phyloP scores from a whole-genome alignment of 176 grass and related monocot species.

The Zoysia japonica region DNA sequence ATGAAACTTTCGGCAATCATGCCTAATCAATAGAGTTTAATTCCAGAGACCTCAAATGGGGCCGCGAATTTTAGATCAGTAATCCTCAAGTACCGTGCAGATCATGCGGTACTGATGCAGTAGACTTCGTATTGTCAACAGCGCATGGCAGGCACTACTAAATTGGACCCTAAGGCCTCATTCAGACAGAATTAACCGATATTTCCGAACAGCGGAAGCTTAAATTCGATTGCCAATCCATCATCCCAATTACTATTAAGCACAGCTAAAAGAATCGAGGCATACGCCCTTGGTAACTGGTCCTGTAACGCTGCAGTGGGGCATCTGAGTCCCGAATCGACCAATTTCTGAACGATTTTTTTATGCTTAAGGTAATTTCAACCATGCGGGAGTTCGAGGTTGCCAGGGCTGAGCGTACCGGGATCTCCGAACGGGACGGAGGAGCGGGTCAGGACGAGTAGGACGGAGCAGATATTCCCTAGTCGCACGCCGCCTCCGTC shows the following conservation, averaged over 20 bases:
- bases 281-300: neutral
- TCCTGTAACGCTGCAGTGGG: neutral
- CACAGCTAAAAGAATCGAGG: neutral
- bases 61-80: neutral
- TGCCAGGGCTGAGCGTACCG: conserved; percentile 33
- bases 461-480: neutral
- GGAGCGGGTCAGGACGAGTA: neutral
- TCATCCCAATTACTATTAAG: neutral
- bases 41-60: neutral
- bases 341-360: neutral
- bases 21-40: neutral
- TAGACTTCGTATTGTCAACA: neutral
- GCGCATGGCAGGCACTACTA: neutral
- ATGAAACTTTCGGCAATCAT: neutral
- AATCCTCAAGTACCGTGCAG: neutral
- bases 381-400: neutral
- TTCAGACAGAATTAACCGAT: neutral
- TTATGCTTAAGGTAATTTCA: neutral
- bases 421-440: neutral
- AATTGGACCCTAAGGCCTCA: neutral
- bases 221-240: neutral
- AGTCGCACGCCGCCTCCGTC: neutral
- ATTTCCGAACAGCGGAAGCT: neutral
- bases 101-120: neutral
- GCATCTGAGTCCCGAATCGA: neutral